Evolutionary conservation across 805 yeast genomes (phyloP).

Genomic region (Yamadazyma sp.): DNA sequence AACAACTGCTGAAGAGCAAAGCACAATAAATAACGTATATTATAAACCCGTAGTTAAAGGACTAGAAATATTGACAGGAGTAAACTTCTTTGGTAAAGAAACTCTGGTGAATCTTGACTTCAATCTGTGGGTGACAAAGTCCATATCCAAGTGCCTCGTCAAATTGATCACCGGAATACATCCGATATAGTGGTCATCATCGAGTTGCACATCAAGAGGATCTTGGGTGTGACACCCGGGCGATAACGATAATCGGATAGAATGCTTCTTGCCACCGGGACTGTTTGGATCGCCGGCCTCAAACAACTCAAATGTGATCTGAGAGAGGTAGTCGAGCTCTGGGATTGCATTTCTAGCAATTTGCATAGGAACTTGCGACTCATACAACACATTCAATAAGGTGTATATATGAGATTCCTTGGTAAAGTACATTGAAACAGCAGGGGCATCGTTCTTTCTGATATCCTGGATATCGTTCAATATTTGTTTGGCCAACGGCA

Average conservation of each 20-base stretch:
- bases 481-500: constrained; percentile 90
- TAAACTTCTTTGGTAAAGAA: constrained; percentile 83
- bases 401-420: constrained; percentile 98
- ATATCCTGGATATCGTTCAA: constrained; percentile 76
- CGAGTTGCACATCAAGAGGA: constrained; percentile 94
- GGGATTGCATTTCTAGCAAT: constrained; percentile 94
- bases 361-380: constrained; percentile 91
- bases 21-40: not conserved
- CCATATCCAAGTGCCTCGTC: constrained; percentile 92
- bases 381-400: constrained; percentile 83
- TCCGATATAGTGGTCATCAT: constrained; percentile 93
- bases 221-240: constrained; percentile 99
- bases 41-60: constrained; percentile 43
- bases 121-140: constrained; percentile 77
- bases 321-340: constrained; percentile 92
- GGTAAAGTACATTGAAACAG: constrained; percentile 87
- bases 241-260: constrained; percentile 85
- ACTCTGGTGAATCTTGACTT: constrained; percentile 83
- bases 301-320: constrained; percentile 88
- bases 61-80: constrained; percentile 84
- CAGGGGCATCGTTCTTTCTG: constrained; percentile 77
- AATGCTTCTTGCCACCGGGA: constrained; percentile 74
- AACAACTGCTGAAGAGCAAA: constrained; percentile 3
- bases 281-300: constrained; percentile 67
- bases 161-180: constrained; percentile 89